A percentile compares a stretch with the other conserved stretches of the same genome.
Evolutionary conservation across 2,329 filamentous ascomycete species (phyloP).

Genomic region (Ceratocystis alfenasii): DNA sequence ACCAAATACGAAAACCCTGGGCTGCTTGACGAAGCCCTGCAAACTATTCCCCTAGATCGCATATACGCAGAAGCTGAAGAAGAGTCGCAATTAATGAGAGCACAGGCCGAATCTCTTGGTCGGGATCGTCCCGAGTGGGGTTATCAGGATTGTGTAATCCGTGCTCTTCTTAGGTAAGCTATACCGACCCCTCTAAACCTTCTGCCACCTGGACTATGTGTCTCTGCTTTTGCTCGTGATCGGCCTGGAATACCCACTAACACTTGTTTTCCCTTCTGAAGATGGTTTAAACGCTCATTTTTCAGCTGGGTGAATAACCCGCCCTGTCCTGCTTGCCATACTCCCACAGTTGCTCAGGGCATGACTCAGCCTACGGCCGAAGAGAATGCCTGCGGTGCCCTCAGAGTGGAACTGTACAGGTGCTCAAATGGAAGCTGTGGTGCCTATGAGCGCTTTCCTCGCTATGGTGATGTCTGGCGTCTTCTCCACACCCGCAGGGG

Average conservation of each 20-base stretch:
- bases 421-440: constrained; percentile 68
- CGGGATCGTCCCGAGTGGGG: constrained; percentile 82
- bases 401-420: constrained; percentile 77
- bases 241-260: constrained; percentile 23
- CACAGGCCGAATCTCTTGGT: constrained; percentile 77
- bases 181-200: constrained; percentile 26
- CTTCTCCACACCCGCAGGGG: constrained; percentile 76
- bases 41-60: constrained; percentile 73
- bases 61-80: constrained; percentile 93
- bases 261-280: constrained; percentile 19
- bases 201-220: neutral
- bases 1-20: constrained; percentile 95
- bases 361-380: constrained; percentile 78
- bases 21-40: constrained; percentile 79
- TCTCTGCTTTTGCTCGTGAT: no score
- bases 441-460: constrained; percentile 75
- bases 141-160: constrained; percentile 92
- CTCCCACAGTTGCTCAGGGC: constrained; percentile 70
- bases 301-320: constrained; percentile 98
- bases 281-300: constrained; percentile 89
- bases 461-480: constrained; percentile 91
- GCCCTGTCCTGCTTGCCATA: constrained; percentile 66
- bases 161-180: constrained; percentile 63
- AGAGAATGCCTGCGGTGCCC: constrained; percentile 76
- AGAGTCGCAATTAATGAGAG: constrained; percentile 75